Evolutionary conservation across 306 rosid genomes (phyloP).

Genomic region (Sophora flavescens): DNA sequence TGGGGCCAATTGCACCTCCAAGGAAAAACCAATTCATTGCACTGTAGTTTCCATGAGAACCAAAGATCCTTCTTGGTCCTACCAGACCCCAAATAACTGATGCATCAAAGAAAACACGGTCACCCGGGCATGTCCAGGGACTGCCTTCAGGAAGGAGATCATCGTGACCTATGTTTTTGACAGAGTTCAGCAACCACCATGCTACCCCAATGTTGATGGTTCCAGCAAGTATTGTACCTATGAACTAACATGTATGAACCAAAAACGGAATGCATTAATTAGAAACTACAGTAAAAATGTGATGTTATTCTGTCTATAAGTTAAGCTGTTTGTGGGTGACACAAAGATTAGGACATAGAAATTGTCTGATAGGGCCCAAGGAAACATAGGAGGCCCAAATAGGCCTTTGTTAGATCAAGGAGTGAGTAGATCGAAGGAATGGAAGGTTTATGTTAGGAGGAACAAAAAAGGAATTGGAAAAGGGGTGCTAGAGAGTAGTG

Average conservation of each 20-base stretch:
- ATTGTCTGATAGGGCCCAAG: no score
- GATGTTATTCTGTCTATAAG: not conserved
- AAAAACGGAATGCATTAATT: slow-evolving; percentile 27
- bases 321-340: not conserved
- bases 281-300: slow-evolving; percentile 28
- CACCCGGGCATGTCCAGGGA: slow-evolving; percentile 86
- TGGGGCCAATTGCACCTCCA: slow-evolving; percentile 78
- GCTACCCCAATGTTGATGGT: slow-evolving; percentile 78
- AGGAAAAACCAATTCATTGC: slow-evolving; percentile 89
- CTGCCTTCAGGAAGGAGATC: slow-evolving; percentile 65
- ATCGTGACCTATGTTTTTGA: slow-evolving; percentile 67
- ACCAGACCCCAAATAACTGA: slow-evolving; percentile 91
- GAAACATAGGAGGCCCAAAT: no score
- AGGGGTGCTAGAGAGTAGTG: no score
- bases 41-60: slow-evolving; percentile 68
- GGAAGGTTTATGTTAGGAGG: no score
- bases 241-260: slow-evolving; percentile 57
- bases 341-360: not conserved
- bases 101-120: slow-evolving; percentile 84
- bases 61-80: slow-evolving; percentile 78
- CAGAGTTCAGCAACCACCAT: slow-evolving; percentile 73
- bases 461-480: no score
- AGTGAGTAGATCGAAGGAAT: no score
- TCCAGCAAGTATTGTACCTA: slow-evolving; percentile 88
- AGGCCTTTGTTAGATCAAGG: no score